Base-by-base conservation (phyloP, 2,329 filamentous ascomycete genomes). In the Gliomastix tumulicola region DNA sequence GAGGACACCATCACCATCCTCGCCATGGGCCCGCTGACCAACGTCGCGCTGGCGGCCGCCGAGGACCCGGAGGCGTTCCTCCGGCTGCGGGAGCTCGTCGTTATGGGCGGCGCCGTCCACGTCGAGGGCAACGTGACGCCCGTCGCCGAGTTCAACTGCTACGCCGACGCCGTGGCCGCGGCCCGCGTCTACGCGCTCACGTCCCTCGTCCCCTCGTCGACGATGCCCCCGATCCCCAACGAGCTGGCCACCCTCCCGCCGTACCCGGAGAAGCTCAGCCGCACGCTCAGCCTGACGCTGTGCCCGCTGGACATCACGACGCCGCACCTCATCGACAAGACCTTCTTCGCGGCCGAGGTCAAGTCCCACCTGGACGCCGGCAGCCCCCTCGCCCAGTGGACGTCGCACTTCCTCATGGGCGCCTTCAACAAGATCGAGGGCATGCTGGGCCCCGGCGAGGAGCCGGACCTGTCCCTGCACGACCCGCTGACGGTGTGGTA, bases 101-200 rank as follows among this genome's bases (percentile, higher is more conserved):
- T 96, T 32, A 98, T 98, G 92, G 92, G 90, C 41, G 92, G 92
- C 41, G 82, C 86, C 18, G 75, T 98, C 37, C 71, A 84, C 41
- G 65, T 79, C 31, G 74, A 80, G 35, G 92, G 92, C 48, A 98
- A 98, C 59, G 79, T 86, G 52, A 81, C 79, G 32, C 90, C 92
- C 3, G 76, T 83, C 11, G 88, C 86, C 44, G 92, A 98, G 58
- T 98, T 98, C 74, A 98, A 98, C 67, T 84, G 84, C 39, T 94
- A 88, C 53, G 89, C 92, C 40, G 94, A 98, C 56, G 71, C 84
- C 16, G 73, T 86, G 28, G 84, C 86, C 20, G 77, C 84, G 1
- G 85, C 86, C 10, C 74, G 84, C 12, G 74, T 92, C 15, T 89
- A 82, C 52, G 84, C 86, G 7, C 66, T 92, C 43, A 88, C 85